Evolutionary conservation across 768 basidiomycete genomes (phyloP).

Genomic region (Russula sp.): DNA sequence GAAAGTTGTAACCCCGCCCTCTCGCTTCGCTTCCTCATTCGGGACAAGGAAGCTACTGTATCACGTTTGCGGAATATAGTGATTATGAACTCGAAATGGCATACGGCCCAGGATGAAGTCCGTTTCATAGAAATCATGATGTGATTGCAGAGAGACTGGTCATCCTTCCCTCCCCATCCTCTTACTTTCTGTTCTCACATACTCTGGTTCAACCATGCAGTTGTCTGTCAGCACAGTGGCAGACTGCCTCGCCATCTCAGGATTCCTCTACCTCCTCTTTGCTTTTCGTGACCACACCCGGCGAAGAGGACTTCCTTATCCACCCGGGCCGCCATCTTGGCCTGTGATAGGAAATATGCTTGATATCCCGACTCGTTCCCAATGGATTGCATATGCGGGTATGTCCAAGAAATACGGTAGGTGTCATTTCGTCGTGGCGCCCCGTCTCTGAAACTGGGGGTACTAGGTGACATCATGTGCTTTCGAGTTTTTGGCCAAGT

Average conservation of each 20-base stretch:
- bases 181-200: too few species aligned
- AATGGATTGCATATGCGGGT: not conserved
- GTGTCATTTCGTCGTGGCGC: not conserved
- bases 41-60: too few species aligned
- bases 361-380: not conserved
- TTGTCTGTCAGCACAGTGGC: not conserved
- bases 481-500: constrained; percentile 35
- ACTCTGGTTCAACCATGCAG: not conserved
- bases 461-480: not conserved
- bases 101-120: too few species aligned
- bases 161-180: too few species aligned
- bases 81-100: too few species aligned
- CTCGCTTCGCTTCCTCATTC: too few species aligned
- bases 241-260: not conserved
- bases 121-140: too few species aligned
- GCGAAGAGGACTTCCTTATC: not conserved
- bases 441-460: not conserved
- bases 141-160: too few species aligned
- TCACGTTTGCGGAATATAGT: too few species aligned
- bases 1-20: too few species aligned
- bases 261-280: not conserved
- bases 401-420: constrained; percentile 3
- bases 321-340: not conserved
- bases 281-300: not conserved
- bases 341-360: not conserved